phyloP scores from a whole-genome alignment of 2,329 filamentous ascomycete genomes.

The Aspergillus melleus region DNA sequence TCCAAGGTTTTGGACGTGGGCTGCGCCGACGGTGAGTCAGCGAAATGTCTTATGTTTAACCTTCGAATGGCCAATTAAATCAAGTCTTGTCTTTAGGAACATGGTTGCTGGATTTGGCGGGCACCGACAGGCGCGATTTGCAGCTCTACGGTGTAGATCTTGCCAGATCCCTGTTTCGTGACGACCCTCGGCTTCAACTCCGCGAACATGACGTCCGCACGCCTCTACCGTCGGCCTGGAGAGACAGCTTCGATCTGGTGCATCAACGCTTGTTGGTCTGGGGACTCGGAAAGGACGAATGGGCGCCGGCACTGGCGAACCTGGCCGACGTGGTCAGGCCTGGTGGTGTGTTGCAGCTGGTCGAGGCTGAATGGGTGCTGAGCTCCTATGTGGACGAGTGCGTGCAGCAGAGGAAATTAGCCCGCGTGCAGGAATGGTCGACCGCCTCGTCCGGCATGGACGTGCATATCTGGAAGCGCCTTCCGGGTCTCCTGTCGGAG shows the following conservation, averaged over 20 bases:
- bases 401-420: slow-evolving; percentile 8
- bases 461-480: slow-evolving; percentile 11
- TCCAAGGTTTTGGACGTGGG: slow-evolving; percentile 9
- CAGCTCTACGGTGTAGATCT: slow-evolving; percentile 12
- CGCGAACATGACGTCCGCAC: slow-evolving; percentile 9
- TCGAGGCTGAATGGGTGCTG: slow-evolving; percentile 13
- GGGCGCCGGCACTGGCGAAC: slow-evolving; percentile 6
- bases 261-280: slow-evolving; percentile 16
- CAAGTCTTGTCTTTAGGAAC: slow-evolving; percentile 1
- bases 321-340: slow-evolving; percentile 6
- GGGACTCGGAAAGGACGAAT: slow-evolving; percentile 10
- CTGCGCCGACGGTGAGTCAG: slow-evolving; percentile 12
- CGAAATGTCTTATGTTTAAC: not conserved
- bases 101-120: slow-evolving; percentile 10
- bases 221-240: slow-evolving; percentile 10
- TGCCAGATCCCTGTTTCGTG: slow-evolving; percentile 5
- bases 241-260: slow-evolving; percentile 9
- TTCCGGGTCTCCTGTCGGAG: slow-evolving; percentile 2
- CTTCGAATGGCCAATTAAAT: not conserved
- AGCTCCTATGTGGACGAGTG: slow-evolving; percentile 2
- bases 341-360: slow-evolving; percentile 12
- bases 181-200: not conserved
- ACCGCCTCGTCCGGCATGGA: slow-evolving; percentile 12
- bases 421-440: slow-evolving; percentile 8
- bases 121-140: slow-evolving; percentile 3